Conservation (phyloP, 2,329 filamentous ascomycete genomes). For the Dothistroma septosporum region DNA sequence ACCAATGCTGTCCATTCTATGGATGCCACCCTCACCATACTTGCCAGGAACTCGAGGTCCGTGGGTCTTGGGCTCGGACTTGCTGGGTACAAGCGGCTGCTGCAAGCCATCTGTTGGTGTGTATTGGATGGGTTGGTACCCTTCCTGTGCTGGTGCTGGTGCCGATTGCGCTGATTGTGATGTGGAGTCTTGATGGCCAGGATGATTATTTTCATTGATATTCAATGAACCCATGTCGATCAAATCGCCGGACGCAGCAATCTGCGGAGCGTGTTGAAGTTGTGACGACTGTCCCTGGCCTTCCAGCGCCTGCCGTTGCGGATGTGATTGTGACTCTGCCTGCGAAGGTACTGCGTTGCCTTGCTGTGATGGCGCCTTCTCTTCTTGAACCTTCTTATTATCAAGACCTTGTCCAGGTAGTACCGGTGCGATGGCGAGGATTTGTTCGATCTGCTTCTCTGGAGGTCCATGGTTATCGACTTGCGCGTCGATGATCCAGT, state of each 20-base stretch:
- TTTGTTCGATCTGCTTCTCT: conserved; percentile 70
- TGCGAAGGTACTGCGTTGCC: conserved; percentile 8
- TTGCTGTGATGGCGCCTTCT: conserved; percentile 21
- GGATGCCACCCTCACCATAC: conserved; percentile 27
- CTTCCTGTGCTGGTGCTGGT: conserved; percentile 10
- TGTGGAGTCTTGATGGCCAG: conserved; percentile 11
- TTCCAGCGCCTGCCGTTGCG: conserved; percentile 3
- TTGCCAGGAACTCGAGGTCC: conserved; percentile 10
- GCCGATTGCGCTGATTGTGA: conserved; percentile 5
- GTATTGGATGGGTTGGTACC: not conserved
- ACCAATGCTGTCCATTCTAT: conserved; percentile 39
- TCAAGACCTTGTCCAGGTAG: conserved; percentile 65
- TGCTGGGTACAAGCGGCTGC: conserved; percentile 13
- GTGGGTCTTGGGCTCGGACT: conserved; percentile 10
- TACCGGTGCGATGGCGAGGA: conserved; percentile 80
- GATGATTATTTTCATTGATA: conserved; percentile 36
- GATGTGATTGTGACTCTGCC: not conserved
- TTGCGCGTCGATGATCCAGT: conserved; percentile 88
- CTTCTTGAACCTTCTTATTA: conserved; percentile 15
- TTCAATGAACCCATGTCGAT: conserved; percentile 51
- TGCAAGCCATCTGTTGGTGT: conserved; percentile 14
- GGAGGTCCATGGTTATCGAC: conserved; percentile 64
- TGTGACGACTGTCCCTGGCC: conserved; percentile 1
- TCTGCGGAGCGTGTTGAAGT: not conserved
- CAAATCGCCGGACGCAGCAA: conserved; percentile 34